phyloP scores from a whole-genome alignment of 1,139 yeast genomes.

The Geotrichum aggregatum region DNA sequence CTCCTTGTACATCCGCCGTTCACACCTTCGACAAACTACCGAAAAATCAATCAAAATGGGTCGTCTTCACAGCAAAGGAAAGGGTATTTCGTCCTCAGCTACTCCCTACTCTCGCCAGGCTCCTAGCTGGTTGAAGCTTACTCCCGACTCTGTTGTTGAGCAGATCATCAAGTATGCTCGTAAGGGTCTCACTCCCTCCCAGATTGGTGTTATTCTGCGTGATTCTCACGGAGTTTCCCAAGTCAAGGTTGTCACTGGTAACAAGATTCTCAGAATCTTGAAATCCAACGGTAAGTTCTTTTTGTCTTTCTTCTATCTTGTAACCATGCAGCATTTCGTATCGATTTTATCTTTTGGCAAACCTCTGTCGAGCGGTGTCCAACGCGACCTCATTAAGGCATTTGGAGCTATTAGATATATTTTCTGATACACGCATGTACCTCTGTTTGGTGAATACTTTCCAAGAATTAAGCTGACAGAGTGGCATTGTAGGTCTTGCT shows the following conservation, averaged over 20 bases:
- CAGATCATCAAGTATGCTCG: constrained; percentile 98
- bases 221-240: constrained; percentile 99
- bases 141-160: constrained; percentile 93
- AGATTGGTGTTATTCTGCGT: constrained; percentile 98
- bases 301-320: constrained; percentile 1
- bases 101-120: constrained; percentile 98
- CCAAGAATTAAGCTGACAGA: constrained; percentile 36
- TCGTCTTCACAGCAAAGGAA: constrained; percentile 72
- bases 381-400: not conserved
- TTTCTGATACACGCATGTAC: constrained; percentile 28
- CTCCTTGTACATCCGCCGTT: constrained; percentile 5
- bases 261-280: constrained; percentile 98
- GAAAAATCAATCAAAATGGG: constrained; percentile 44
- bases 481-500: constrained; percentile 57
- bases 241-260: constrained; percentile 94
- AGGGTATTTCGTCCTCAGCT: constrained; percentile 98
- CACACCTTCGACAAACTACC: constrained; percentile 12
- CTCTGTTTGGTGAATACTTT: constrained; percentile 37
- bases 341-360: constrained; percentile 1
- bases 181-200: constrained; percentile 99
- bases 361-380: not conserved
- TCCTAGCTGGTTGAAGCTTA: constrained; percentile 98
- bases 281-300: constrained; percentile 79
- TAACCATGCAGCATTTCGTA: not conserved
- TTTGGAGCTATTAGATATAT: not conserved